phyloP scores from a whole-genome alignment of 805 yeast species.

The Yamadazyma akitaensis region DNA sequence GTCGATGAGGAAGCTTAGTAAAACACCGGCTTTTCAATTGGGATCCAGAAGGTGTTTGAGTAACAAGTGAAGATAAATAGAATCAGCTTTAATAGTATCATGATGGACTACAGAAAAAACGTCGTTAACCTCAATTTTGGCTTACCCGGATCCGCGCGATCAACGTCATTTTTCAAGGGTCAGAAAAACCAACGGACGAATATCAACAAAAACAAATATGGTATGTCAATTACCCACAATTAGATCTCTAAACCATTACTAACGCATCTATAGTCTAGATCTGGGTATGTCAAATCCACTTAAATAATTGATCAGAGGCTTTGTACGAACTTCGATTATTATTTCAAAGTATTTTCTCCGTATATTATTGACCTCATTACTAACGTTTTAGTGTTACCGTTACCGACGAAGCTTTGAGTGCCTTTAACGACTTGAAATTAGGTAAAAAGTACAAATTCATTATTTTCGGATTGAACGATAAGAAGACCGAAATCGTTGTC shows the following conservation, averaged over 20 bases:
- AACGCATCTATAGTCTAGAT: conserved; percentile 24
- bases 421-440: conserved; percentile 93
- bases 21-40: too few relatives aligned
- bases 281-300: conserved; percentile 23
- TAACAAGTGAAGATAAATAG: too few relatives aligned
- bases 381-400: conserved; percentile 39
- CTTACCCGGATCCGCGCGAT: conserved; percentile 1
- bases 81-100: too few relatives aligned
- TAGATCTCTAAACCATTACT: conserved; percentile 10
- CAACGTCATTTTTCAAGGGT: conserved; percentile 7
- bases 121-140: not conserved
- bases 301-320: not conserved
- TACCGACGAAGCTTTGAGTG: conserved; percentile 82
- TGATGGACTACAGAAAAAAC: too few relatives aligned
- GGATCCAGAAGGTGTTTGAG: too few relatives aligned
- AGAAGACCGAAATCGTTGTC: conserved; percentile 88
- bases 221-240: conserved; percentile 1
- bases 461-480: conserved; percentile 75
- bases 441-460: conserved; percentile 87
- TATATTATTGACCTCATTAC: not conserved
- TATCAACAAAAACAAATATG: conserved; percentile 4
- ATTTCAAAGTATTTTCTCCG: not conserved
- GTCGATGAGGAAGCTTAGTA: too few relatives aligned
- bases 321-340: not conserved
- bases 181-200: conserved; percentile 7